phyloP scores from a whole-genome alignment of 345 rosid genomes.

The Viola odorata region DNA sequence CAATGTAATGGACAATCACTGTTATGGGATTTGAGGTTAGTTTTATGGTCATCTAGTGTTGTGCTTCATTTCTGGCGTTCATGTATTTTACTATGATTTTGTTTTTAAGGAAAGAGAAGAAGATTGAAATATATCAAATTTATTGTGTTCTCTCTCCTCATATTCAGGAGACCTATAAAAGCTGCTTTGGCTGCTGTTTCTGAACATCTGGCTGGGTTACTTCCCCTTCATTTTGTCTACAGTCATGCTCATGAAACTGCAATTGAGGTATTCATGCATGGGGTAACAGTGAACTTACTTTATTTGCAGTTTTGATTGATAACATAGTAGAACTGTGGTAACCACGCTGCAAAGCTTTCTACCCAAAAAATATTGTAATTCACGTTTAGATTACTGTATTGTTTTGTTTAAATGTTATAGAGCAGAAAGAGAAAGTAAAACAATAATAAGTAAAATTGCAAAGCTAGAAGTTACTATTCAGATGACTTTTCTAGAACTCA shows the following conservation, averaged over 20 bases:
- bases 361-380: no score
- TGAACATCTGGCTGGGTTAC: slow-evolving; percentile 92
- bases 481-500: no score
- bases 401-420: no score
- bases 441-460: no score
- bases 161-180: slow-evolving; percentile 72
- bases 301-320: slow-evolving; percentile 3
- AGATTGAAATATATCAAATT: not conserved
- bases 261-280: slow-evolving; percentile 58
- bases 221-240: slow-evolving; percentile 93
- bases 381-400: no score
- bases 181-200: slow-evolving; percentile 91
- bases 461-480: no score
- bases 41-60: not conserved
- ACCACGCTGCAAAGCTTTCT: not conserved
- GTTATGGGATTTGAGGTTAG: slow-evolving; percentile 88
- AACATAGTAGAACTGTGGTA: not conserved
- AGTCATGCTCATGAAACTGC: slow-evolving; percentile 95
- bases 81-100: not conserved
- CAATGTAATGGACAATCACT: slow-evolving; percentile 94
- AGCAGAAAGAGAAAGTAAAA: no score
- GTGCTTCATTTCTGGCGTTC: not conserved
- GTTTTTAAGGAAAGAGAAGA: not conserved
- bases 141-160: slow-evolving; percentile 3
- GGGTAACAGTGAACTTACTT: not conserved